These are phyloP conservation scores for Circinella minor DNA, from an alignment of 371 early-diverging fungal species.

Conservation along the genomic window DNA sequence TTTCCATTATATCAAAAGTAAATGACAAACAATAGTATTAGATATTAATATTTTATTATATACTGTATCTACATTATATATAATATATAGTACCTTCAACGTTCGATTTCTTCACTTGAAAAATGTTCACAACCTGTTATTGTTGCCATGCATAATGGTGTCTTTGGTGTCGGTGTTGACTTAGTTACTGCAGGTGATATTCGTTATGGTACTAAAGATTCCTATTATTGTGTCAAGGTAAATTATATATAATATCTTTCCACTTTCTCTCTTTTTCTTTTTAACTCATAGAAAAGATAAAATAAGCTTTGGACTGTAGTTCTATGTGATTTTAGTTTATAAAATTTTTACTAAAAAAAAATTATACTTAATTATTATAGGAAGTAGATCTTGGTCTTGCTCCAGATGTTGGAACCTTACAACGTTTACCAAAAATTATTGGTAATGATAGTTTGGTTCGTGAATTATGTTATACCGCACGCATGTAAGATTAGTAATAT, in stretches of 20 bases:
- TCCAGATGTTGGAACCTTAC: constrained; percentile 90
- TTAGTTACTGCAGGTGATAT: constrained; percentile 92
- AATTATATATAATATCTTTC: background rate
- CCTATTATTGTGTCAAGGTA: constrained; percentile 84
- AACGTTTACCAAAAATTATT: constrained; percentile 92
- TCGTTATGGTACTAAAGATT: constrained; percentile 80
- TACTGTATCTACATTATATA: too few relatives aligned
- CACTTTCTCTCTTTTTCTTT: too few relatives aligned
- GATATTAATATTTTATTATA: too few relatives aligned
- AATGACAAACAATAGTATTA: too few relatives aligned
- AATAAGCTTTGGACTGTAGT: too few relatives aligned
- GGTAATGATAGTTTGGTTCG: constrained; percentile 90
- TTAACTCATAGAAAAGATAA: too few relatives aligned
- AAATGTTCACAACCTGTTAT: constrained; percentile 90
- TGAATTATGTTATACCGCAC: constrained; percentile 87
- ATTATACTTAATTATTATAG: constrained; percentile 10
- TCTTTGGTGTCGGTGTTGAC: constrained; percentile 92
- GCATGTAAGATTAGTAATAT: constrained; percentile 41
- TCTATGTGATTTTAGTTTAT: too few relatives aligned
- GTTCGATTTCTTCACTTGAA: constrained; percentile 78
- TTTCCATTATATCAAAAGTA: too few relatives aligned
- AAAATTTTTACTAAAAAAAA: background rate
- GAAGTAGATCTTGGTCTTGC: constrained; percentile 93
- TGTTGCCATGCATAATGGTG: constrained; percentile 83
- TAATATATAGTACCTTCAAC: constrained; percentile 32